Evolutionary conservation across 2,329 filamentous ascomycete genomes (phyloP), one percentile per base, ranked within the genome.

Genomic region (Thielaviopsis euricoi): DNA sequence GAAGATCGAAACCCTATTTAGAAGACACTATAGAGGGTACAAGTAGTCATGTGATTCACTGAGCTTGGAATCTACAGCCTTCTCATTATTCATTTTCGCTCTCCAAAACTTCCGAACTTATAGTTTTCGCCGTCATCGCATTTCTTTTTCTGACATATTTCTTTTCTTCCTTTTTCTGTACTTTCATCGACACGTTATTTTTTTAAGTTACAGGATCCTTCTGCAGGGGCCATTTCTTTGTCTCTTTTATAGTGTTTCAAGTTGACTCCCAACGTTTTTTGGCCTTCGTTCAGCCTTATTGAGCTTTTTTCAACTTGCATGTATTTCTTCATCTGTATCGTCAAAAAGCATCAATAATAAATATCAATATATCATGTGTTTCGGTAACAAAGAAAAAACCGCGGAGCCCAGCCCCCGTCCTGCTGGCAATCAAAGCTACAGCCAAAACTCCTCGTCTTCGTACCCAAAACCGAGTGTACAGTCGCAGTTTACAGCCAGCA

Each of bases 311-410:
- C 2, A 1, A 1, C 19, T n/a, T 48, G 3, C n/a, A 33, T 43
- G 26, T n/a, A 19, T 33, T 23, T 21, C 5, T 33, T 3, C 17
- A 37, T 17, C 17, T 40, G 21, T 33, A 17, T 33, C 17, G 15
- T 23, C 19, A 48, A 13, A 52, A 52, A 3, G 1, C n/a, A 26
- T n/a, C 49, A 52, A 25, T 49, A 52, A 23, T 4, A 52, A 9
- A 55, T n/a, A n/a, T n/a, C n/a, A n/a, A n/a, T n/a, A n/a, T n/a
- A 60, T 43, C 52, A 78, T 79, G 76, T 79, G 76, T 66, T 78
- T 78, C 63, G 73, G 75, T 51, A 67, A 67, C 62, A 75, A 73
- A 54, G 69, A 74, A 58, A 69, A 71, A 53, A 63, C 65, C 54
- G 65, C 67, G 37, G 65, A 71, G 60, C 64, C 63, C n/a, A 54